Evolutionary conservation across 768 basidiomycete species (phyloP).

Genomic region (Suillus clintonianus): DNA sequence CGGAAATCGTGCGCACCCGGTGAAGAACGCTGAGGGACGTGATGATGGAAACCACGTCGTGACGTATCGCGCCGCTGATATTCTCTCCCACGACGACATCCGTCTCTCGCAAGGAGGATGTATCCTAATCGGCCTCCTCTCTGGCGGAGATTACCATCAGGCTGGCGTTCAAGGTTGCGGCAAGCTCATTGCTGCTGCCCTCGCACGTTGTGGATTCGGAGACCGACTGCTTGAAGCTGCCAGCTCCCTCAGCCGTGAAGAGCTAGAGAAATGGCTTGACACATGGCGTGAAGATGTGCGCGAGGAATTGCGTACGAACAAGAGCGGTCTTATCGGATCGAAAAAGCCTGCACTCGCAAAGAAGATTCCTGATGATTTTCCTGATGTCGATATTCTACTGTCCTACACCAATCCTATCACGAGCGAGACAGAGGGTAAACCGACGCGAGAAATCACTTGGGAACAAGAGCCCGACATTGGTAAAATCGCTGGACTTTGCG

Average conservation of each 20-base stretch:
- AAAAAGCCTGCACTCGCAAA: conserved; percentile 69
- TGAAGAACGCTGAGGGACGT: conserved; percentile 64
- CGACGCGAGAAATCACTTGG: conserved; percentile 47
- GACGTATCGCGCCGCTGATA: conserved; percentile 38
- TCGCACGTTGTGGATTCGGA: conserved; percentile 82
- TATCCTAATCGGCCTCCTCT: conserved; percentile 80
- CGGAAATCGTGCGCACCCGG: conserved; percentile 66
- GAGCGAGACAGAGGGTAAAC: conserved; percentile 58
- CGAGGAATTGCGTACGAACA: conserved; percentile 69
- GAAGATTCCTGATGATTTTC: conserved; percentile 66
- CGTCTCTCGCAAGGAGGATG: conserved; percentile 64
- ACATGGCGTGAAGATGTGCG: conserved; percentile 65
- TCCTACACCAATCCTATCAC: conserved; percentile 81
- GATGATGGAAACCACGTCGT: conserved; percentile 72
- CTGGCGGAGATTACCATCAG: conserved; percentile 89
- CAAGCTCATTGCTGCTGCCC: conserved; percentile 67
- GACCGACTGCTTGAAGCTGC: conserved; percentile 67
- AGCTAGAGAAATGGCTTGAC: conserved; percentile 54
- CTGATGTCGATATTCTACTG: conserved; percentile 69
- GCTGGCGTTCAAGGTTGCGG: conserved; percentile 72
- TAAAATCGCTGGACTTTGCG: conserved; percentile 77
- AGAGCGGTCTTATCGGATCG: conserved; percentile 58
- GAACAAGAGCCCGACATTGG: conserved; percentile 64
- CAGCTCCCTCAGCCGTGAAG: conserved; percentile 42
- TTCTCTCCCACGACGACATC: conserved; percentile 47